Conservation (phyloP, 1,284 basidiomycete genomes). For the Blastosporella zonata region DNA sequence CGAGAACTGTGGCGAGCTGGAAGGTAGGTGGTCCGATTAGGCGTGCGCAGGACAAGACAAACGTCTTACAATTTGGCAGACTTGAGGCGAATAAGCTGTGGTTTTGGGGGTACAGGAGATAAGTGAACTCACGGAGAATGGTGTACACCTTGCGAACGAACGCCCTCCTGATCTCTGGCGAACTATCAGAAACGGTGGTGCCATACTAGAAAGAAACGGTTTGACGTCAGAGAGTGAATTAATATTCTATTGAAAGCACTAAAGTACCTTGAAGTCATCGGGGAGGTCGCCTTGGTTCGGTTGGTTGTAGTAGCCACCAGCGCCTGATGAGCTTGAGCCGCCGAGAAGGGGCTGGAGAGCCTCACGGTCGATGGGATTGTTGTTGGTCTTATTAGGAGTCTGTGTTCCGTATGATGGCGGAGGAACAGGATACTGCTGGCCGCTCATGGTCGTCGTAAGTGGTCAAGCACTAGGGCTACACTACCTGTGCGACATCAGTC, state of each 20-base stretch:
- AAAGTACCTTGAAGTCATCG: constrained; percentile 76
- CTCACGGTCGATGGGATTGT: constrained; percentile 31
- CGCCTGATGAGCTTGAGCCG: constrained; percentile 40
- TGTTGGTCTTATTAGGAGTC: constrained; percentile 32
- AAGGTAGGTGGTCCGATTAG: constrained; percentile 2
- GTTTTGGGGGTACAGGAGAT: constrained; percentile 6
- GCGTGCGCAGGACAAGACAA: background rate
- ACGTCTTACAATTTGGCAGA: constrained; percentile 65
- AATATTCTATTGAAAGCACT: background rate
- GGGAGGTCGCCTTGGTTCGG: constrained; percentile 69
- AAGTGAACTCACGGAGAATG: constrained; percentile 62
- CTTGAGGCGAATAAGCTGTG: constrained; percentile 31
- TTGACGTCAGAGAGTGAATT: background rate
- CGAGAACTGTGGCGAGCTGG: constrained; percentile 67
- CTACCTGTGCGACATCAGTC: background rate
- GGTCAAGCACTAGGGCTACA: constrained; percentile 1
- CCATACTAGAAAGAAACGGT: constrained; percentile 54
- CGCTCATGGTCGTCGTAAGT: constrained; percentile 34
- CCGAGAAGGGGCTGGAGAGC: constrained; percentile 41
- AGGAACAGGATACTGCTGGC: constrained; percentile 46
- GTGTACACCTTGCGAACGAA: constrained; percentile 82
- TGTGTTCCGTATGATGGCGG: constrained; percentile 52
- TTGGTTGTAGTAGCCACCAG: constrained; percentile 65
- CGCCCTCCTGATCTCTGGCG: constrained; percentile 66
- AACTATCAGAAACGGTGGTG: constrained; percentile 70